Evolutionary conservation across 768 basidiomycete species (phyloP).

Genomic region (Tephrocybe sp.): DNA sequence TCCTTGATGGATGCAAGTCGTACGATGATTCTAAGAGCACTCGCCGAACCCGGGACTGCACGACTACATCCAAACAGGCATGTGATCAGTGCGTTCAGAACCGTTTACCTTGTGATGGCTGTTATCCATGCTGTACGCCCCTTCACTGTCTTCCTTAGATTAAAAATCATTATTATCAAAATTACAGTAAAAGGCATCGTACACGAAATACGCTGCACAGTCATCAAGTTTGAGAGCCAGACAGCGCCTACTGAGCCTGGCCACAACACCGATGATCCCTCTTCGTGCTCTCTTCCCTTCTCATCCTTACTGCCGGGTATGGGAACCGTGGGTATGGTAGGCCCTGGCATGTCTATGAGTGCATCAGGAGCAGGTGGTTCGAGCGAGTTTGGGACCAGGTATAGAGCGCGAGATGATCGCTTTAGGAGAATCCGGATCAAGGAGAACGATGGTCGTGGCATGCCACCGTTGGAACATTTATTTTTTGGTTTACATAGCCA

Average conservation of each 20-base stretch:
- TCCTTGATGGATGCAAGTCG: too few species aligned
- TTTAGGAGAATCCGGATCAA: conserved; percentile 31
- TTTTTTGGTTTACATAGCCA: too few species aligned
- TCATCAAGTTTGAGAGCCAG: conserved; percentile 80
- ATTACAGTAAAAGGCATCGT: conserved; percentile 75
- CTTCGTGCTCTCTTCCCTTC: conserved; percentile 25
- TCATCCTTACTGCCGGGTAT: neutral
- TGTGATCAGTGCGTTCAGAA: conserved; percentile 84
- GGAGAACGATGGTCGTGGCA: conserved; percentile 11
- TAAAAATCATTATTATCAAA: too few species aligned
- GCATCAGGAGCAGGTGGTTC: conserved; percentile 18
- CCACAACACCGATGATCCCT: conserved; percentile 47
- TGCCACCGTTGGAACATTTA: too few species aligned
- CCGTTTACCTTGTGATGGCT: conserved; percentile 75
- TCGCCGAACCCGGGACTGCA: too few species aligned
- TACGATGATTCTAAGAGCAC: too few species aligned
- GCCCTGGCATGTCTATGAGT: too few species aligned
- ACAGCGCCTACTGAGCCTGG: conserved; percentile 79
- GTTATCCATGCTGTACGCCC: conserved; percentile 72
- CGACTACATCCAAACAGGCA: conserved; percentile 78
- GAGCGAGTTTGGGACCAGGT: conserved; percentile 47
- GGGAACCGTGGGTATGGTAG: too few species aligned
- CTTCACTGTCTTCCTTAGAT: conserved; percentile 3
- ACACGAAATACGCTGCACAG: conserved; percentile 74
- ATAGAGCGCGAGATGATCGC: conserved; percentile 45